phyloP scores from a whole-genome alignment of 768 basidiomycete genomes.

The Pulveroboletus ravenelii region DNA sequence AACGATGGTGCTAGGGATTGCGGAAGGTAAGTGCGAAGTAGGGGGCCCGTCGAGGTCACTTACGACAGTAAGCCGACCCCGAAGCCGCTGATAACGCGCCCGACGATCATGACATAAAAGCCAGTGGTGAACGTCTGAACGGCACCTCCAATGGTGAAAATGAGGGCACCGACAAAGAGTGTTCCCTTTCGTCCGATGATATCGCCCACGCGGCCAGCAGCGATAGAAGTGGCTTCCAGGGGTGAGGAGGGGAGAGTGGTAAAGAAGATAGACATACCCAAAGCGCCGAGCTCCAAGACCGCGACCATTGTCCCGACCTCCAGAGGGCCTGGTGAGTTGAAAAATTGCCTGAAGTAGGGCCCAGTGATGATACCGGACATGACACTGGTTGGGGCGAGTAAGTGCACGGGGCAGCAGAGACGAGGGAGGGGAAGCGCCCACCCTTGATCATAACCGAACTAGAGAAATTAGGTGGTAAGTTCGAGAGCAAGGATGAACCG shows the following conservation, averaged over 20 bases:
- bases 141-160: conserved; percentile 84
- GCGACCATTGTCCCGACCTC: conserved; percentile 93
- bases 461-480: conserved; percentile 1
- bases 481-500: not conserved
- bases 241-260: not conserved
- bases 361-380: conserved; percentile 92
- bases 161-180: conserved; percentile 72
- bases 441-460: conserved; percentile 92
- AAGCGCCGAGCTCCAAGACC: conserved; percentile 89
- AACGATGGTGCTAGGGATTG: conserved; percentile 69
- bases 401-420: not conserved
- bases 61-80: conserved; percentile 89
- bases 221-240: conserved; percentile 73
- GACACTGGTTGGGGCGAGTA: conserved; percentile 44
- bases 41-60: conserved; percentile 25
- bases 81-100: conserved; percentile 78
- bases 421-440: conserved; percentile 25
- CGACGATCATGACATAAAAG: conserved; percentile 76
- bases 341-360: conserved; percentile 76
- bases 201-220: conserved; percentile 87
- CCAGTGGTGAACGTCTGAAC: conserved; percentile 81
- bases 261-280: conserved; percentile 49
- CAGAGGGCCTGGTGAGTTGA: conserved; percentile 68
- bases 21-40: conserved; percentile 2
- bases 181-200: conserved; percentile 81